These are phyloP conservation scores for Blastobotrys capitulatus DNA, from an alignment of 1,139 yeast species.

Conservation along the genomic window DNA sequence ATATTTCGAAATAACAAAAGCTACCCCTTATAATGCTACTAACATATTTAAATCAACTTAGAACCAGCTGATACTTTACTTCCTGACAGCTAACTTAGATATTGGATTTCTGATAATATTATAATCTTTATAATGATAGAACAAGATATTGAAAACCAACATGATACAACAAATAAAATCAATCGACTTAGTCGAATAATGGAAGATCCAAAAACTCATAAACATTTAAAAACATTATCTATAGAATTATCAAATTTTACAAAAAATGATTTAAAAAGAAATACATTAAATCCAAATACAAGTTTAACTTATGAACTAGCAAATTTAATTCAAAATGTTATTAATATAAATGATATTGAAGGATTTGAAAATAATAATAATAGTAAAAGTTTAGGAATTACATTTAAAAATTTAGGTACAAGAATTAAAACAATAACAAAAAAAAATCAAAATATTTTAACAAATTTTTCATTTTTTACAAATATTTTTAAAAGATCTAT, in stretches of 20 bases:
- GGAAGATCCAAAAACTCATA: conserved; percentile 28
- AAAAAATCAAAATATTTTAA: conserved; percentile 41
- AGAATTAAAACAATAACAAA: conserved; percentile 40
- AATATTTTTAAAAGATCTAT: conserved; percentile 21
- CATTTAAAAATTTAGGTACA: conserved; percentile 43
- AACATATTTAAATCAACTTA: too few relatives aligned
- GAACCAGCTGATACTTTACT: too few relatives aligned
- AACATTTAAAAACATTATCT: conserved; percentile 38
- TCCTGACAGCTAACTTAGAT: too few relatives aligned
- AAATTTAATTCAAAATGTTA: conserved; percentile 24
- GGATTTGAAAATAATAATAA: conserved; percentile 26
- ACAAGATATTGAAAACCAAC: too few relatives aligned
- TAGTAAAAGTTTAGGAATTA: conserved; percentile 43
- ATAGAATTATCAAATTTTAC: conserved; percentile 37
- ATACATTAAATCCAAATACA: conserved; percentile 26
- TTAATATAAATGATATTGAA: conserved; percentile 29
- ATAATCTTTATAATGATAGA: too few relatives aligned
- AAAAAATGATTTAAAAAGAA: conserved; percentile 33
- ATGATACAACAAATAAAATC: too few relatives aligned
- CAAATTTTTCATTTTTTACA: conserved; percentile 34
- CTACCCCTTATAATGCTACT: too few relatives aligned
- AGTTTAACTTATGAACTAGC: conserved; percentile 38
- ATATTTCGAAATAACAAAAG: too few relatives aligned
- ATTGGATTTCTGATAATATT: too few relatives aligned
- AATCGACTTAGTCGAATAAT: conserved; percentile 17